Evolutionary conservation across 208 protist species (phyloP), one percentile per base, ranked within the genome.

Genomic region (Trypanosoma platydactyli): DNA sequence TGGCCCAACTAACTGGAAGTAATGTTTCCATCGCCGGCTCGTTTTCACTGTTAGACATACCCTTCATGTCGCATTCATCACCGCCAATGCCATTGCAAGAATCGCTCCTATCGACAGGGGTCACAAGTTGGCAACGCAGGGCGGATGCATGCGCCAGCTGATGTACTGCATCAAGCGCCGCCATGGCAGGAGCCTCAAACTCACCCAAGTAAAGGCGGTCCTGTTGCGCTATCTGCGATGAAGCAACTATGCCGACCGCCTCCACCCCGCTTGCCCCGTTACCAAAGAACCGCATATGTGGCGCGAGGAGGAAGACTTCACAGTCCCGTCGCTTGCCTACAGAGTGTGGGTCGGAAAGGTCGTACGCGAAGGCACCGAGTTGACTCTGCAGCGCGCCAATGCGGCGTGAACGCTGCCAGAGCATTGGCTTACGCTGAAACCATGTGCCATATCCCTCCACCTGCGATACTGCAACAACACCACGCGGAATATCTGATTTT

Each of bases 351-450:
- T 75, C 48, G 50, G 57, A 74, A 18, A 89, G 61, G 40, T 86
- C 67, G 64, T 88, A 95, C 48, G 73, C 68, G 62, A 81, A 92
- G 62, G 83, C 84, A 58, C 87, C 86, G 61, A 95, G 77, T 61
- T 86, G 76, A 50, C 78, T 83, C 72, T 92, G 87, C 76, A 95
- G 56, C 4, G 87, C 90, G 25, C 90, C 90, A 30, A 92, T 87
- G 54, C 90, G 84, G 18, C 90, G 76, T 1, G 87, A 88, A 18
- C 90, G 90, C 72, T 93, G 85, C 86, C 86, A 92, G 25, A 95
- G 78, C 90, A 95, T 95, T 38, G 85, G 81, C 73, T 91, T 90
- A 27, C 90, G 86, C 73, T 92, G 81, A 57, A 94, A 92, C 86
- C 86, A 92, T 38, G 86, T 91, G 54, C 85, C 87, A 66, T 94